Conservation (phyloP, 345 rosid species). For the Eucalyptus erythrocorys region DNA sequence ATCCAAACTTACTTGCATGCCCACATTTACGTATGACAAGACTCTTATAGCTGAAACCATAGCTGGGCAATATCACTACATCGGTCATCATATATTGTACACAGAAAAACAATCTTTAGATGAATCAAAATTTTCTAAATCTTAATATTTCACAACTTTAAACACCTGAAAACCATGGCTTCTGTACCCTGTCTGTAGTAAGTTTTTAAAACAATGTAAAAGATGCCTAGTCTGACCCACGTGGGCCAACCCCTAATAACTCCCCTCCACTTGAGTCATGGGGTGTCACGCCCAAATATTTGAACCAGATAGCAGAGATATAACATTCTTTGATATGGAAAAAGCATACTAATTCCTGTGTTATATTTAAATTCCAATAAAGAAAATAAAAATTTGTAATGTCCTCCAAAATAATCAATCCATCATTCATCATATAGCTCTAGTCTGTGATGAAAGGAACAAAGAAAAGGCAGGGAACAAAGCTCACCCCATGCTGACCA, state of each 20-base stretch:
- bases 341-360: neutral
- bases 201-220: neutral
- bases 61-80: neutral
- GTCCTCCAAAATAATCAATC: neutral
- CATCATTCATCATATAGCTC: neutral
- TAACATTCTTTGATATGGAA: neutral
- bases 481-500: constrained; percentile 24
- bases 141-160: neutral
- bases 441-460: neutral
- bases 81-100: fast-evolving
- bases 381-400: neutral
- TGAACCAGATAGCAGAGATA: neutral
- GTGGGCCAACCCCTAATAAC: neutral
- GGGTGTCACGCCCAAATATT: neutral
- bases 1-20: neutral
- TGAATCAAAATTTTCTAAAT: neutral
- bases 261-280: neutral
- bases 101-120: neutral
- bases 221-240: neutral
- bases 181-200: neutral
- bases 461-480: neutral
- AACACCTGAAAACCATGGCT: neutral
- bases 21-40: neutral
- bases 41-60: neutral
- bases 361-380: fast-evolving